These are phyloP conservation scores for Penicillium sclerotigenum DNA, from an alignment of 2,329 filamentous ascomycete species.

Conservation along the genomic window DNA sequence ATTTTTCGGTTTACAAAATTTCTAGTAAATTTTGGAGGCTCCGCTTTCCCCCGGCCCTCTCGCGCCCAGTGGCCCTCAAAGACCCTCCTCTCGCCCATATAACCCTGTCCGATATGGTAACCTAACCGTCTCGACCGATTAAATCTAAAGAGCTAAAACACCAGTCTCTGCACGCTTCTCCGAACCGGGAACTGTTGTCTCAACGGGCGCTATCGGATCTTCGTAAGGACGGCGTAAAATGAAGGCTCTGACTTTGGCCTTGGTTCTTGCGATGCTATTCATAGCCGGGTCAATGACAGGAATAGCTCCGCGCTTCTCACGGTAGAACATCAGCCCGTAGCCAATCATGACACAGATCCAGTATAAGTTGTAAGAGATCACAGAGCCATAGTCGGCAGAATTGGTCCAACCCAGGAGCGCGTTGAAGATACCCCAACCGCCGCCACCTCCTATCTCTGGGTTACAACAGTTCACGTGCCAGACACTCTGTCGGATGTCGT, in stretches of 20 bases:
- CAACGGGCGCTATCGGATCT: neutral
- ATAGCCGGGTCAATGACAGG: conserved; percentile 19
- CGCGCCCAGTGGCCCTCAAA: neutral
- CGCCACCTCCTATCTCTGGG: conserved; percentile 66
- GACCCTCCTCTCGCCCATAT: neutral
- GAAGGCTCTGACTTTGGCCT: conserved; percentile 17
- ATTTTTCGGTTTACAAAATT: neutral
- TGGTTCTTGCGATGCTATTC: conserved; percentile 5
- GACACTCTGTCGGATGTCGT: conserved; percentile 72
- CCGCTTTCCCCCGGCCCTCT: neutral
- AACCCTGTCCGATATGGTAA: neutral
- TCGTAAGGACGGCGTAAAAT: conserved; percentile 15
- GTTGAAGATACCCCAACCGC: conserved; percentile 84
- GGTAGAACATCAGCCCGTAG: conserved; percentile 19
- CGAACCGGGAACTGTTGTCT: neutral
- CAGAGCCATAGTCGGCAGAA: conserved; percentile 80
- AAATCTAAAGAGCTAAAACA: neutral
- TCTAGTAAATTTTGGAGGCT: neutral
- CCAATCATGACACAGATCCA: conserved; percentile 51
- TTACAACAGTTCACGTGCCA: conserved; percentile 88
- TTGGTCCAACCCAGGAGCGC: conserved; percentile 83
- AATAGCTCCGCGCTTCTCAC: conserved; percentile 17
- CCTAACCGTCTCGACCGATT: neutral
- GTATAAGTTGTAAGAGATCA: conserved; percentile 83
- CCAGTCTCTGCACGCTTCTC: neutral